Evolutionary conservation across 2,329 filamentous ascomycete genomes (phyloP).

Genomic region (Apiospora phragmitis): DNA sequence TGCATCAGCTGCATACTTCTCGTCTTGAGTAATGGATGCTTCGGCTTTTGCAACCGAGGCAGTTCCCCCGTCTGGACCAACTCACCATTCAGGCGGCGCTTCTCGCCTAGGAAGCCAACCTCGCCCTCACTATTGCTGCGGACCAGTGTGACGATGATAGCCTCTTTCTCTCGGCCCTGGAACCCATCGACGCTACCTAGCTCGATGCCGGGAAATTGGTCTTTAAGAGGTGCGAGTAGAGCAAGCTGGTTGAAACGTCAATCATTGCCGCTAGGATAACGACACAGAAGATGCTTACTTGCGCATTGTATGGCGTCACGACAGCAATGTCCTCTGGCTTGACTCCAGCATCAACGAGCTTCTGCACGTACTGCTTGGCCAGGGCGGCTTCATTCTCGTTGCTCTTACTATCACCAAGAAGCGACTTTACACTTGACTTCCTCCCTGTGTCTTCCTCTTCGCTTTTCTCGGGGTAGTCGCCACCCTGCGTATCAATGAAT

Average conservation of each 20-base stretch:
- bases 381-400: constrained; percentile 88
- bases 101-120: constrained; percentile 91
- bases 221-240: constrained; percentile 77
- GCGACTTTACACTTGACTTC: constrained; percentile 47
- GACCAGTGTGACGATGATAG: constrained; percentile 89
- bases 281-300: constrained; percentile 49
- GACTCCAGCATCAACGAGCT: constrained; percentile 77
- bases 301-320: constrained; percentile 95
- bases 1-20: constrained; percentile 27
- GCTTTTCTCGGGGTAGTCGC: constrained; percentile 81
- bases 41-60: neutral
- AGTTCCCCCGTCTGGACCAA: constrained; percentile 17
- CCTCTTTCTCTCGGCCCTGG: constrained; percentile 96
- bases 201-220: constrained; percentile 80
- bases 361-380: constrained; percentile 74
- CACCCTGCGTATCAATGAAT: constrained; percentile 96
- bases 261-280: constrained; percentile 11
- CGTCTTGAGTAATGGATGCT: neutral
- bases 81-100: constrained; percentile 87
- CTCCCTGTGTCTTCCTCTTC: constrained; percentile 67
- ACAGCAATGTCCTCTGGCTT: constrained; percentile 84
- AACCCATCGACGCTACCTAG: constrained; percentile 97
- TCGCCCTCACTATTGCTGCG: constrained; percentile 84
- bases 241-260: constrained; percentile 57
- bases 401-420: constrained; percentile 52